Evolutionary conservation across 2,329 filamentous ascomycete species (phyloP).

Genomic region (Trichoderma afroharzianum): DNA sequence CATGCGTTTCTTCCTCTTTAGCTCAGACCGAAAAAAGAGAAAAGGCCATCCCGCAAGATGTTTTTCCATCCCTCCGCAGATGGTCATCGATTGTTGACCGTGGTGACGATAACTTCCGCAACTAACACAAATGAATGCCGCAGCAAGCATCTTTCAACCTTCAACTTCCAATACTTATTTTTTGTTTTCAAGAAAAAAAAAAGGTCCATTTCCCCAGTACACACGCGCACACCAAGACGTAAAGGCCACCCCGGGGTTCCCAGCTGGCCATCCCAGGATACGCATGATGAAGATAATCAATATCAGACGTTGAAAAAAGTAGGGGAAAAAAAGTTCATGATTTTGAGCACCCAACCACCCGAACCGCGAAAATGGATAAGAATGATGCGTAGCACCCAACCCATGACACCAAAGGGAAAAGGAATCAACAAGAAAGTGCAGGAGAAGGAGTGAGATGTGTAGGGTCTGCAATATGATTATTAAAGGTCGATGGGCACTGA

Average conservation of each 20-base stretch:
- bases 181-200: not conserved
- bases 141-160: not conserved
- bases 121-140: not conserved
- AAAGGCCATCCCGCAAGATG: not conserved
- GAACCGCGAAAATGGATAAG: constrained; percentile 1
- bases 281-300: not conserved
- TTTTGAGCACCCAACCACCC: constrained; percentile 18
- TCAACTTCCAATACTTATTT: not conserved
- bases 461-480: constrained; percentile 26
- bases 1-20: constrained; percentile 12
- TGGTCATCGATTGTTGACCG: not conserved
- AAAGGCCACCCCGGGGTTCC: not conserved
- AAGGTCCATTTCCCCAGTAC: not conserved
- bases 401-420: constrained; percentile 12
- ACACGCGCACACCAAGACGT: not conserved
- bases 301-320: not conserved
- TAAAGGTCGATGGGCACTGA: constrained; percentile 28
- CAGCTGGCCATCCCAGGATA: constrained; percentile 4
- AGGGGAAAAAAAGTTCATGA: not conserved
- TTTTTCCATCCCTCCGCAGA: not conserved
- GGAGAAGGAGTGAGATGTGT: constrained; percentile 9
- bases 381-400: constrained; percentile 8
- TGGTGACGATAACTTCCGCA: not conserved
- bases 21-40: constrained; percentile 12
- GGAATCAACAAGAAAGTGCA: not conserved